Conservation (phyloP, 495 filamentous ascomycete species). For the Friedmanniomyces endolithicus region DNA sequence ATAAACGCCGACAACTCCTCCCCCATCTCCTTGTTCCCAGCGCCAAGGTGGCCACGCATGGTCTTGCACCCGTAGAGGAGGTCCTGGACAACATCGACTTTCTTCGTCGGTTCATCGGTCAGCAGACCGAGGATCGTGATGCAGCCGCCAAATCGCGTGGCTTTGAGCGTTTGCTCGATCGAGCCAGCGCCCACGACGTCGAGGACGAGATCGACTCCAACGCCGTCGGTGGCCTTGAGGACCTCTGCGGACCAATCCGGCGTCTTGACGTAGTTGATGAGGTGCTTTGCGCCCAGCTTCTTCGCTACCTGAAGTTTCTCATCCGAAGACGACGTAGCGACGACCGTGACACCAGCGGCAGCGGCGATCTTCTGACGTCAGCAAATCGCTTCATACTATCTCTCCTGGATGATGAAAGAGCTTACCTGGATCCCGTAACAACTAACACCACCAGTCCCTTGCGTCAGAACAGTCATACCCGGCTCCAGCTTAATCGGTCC, state of each 20-base stretch:
- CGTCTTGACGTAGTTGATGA: slow-evolving; percentile 35
- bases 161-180: slow-evolving; percentile 26
- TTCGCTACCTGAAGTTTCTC: slow-evolving; percentile 32
- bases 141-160: slow-evolving; percentile 7
- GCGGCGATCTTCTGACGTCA: slow-evolving; percentile 11
- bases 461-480: slow-evolving; percentile 23
- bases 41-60: slow-evolving; percentile 10
- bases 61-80: slow-evolving; percentile 13
- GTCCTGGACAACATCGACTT: slow-evolving; percentile 11
- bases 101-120: background rate
- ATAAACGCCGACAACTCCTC: slow-evolving; percentile 23
- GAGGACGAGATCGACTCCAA: slow-evolving; percentile 36
- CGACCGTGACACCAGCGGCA: slow-evolving; percentile 30
- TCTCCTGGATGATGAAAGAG: background rate
- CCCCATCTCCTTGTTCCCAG: slow-evolving; percentile 9
- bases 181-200: slow-evolving; percentile 39
- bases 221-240: slow-evolving; percentile 26
- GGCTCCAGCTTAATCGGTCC: slow-evolving; percentile 16
- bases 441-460: slow-evolving; percentile 24
- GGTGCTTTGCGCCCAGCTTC: slow-evolving; percentile 32
- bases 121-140: slow-evolving; percentile 11
- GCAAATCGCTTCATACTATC: background rate
- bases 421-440: slow-evolving; percentile 21
- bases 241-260: slow-evolving; percentile 34
- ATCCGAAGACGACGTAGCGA: slow-evolving; percentile 36